Base-by-base conservation (phyloP, 768 basidiomycete genomes). In the Nidularia sp. region DNA sequence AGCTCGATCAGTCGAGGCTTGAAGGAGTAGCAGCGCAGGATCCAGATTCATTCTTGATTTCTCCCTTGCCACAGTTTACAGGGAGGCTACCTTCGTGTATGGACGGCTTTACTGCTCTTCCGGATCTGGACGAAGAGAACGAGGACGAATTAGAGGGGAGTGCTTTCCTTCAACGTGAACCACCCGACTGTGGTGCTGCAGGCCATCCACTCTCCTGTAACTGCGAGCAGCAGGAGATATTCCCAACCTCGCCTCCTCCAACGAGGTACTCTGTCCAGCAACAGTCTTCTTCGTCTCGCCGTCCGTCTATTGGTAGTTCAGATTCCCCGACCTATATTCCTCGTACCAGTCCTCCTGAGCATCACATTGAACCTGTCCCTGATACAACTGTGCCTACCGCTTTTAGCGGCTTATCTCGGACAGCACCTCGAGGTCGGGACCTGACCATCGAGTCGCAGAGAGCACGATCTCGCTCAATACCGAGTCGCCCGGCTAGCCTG, bases 1-100 rank as follows among this genome's bases (percentile, higher is more conserved):
- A 70, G 32, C 64, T 69, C 56, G 72, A 75, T 36, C 60, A 65
- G 49, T 50, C 56, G 53, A 69, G 57, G 55, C 69, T 73, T 52
- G 61, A 61, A 52, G 67, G 63, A 10, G 62, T 67, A 33, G 65
- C 66, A 13, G 52, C 68, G n/a, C 67, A 67, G 33, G 64, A 71
- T 50, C 63, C 68, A 6, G 61, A 63, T 18, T 65, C 67, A 29
- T 53, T 72, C 56, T 53, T 75, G 47, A 72, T 77, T 50, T 75
- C 76, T 8, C 76, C 76, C 3, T 58, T 78, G 4, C 72, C 75
- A 4, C 69, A 78, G 55, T 71, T 72, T 51, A 71, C 73, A 6
- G 65, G 62, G 31, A 55, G 49, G 29, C 56, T 69, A 39, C 65
- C 70, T n/a, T 58, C 70, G 3, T 57, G 63, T 48, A 51, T 64